Evolutionary conservation across 108 stramenopile species (phyloP), one percentile per base, ranked within the genome.

Genomic region (Pseudonitzschia multistriata): DNA sequence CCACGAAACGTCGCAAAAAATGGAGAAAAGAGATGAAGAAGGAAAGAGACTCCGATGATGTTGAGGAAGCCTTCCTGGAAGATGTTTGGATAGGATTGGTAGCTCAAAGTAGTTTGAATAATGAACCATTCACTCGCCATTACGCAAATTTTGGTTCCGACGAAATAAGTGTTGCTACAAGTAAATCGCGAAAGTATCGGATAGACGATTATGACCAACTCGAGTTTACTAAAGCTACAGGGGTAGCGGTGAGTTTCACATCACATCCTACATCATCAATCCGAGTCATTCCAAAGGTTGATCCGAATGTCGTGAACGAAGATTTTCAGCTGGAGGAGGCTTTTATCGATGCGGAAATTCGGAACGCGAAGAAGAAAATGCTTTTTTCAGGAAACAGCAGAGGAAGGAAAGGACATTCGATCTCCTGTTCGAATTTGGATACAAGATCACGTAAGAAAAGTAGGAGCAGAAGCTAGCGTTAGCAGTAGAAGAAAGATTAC

Each of bases 291-390:
- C 39, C 52, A 17, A 71, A 60, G 14, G 67, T 75, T 4, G 42
- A 48, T 25, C 36, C 69, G 3, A 61, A 33, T n/a, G 77, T 81
- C 0, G 56, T 83, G 45, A 67, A 78, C 45, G 81, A 83, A 30
- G 85, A 86, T 63, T 72, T 79, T 35, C 64, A 70, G 40, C 61
- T 86, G 19, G 85, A 86, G 49, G 81, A 80, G 68, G 85, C 85
- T 5, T 86, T 73, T 53, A 75, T 86, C 29, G 85, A 86, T 62
- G 68, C 82, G 2, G 78, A 86, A 45, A 80, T 85, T n/a, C 59
- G 52, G 29, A 49, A 67, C 22, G 74, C 76, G 15, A 73, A 74
- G 63, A 48, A 42, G 19, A 36, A 17, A 28, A 49, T 34, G 27
- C 36, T 59, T 28, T 7, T 62, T 14, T 5, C 61, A 55, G 54